These are phyloP conservation scores for Talaromyces marneffei DNA, from an alignment of 2,329 filamentous ascomycete genomes.

Conservation along the genomic window DNA sequence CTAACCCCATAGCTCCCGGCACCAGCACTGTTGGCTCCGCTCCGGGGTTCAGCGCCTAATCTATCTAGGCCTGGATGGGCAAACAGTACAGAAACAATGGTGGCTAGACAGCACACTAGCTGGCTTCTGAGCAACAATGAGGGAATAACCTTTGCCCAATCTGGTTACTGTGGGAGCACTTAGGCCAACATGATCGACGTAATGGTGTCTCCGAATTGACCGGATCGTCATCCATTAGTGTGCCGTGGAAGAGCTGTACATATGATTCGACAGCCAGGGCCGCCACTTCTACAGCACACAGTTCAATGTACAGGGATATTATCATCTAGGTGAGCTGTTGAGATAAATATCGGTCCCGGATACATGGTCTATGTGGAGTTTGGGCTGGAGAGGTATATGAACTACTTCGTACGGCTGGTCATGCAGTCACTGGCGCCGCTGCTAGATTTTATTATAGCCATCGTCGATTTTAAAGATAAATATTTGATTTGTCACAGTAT, in stretches of 20 bases:
- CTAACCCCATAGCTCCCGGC: neutral
- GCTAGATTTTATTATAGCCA: neutral
- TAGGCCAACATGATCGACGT: neutral
- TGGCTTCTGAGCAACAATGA: neutral
- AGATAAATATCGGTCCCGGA: neutral
- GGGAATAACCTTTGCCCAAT: neutral
- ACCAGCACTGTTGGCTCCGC: neutral
- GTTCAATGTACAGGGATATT: neutral
- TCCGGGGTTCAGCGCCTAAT: neutral
- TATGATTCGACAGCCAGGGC: neutral
- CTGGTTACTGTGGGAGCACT: neutral
- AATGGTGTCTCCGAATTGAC: constrained; percentile 7
- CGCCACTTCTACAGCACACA: neutral
- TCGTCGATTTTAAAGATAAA: neutral
- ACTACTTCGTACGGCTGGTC: neutral
- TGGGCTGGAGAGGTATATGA: neutral
- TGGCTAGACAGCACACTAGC: neutral
- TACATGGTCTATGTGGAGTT: neutral
- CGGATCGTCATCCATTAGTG: neutral
- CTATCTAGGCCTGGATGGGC: neutral
- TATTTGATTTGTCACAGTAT: neutral
- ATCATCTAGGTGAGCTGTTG: too few relatives aligned
- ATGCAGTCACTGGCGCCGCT: neutral
- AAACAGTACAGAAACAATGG: neutral
- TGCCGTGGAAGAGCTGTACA: neutral